Evolutionary conservation across 257 asterid species (phyloP).

Genomic region (Anisodus acutangulus): DNA sequence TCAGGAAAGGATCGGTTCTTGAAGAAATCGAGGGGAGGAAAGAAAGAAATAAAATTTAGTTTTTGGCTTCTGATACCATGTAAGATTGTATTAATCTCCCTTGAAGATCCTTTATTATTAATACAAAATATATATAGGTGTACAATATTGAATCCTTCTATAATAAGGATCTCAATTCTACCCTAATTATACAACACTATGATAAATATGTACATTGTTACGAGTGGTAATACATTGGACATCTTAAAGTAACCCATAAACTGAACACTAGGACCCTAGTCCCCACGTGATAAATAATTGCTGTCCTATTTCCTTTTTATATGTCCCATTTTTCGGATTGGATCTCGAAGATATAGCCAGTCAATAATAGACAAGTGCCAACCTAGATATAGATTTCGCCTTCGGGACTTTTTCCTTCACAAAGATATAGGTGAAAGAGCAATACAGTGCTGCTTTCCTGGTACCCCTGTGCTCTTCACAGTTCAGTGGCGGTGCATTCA

Average conservation of each 20-base stretch:
- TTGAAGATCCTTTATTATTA: too few species aligned
- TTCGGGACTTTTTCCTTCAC: too few species aligned
- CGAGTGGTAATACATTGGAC: not conserved
- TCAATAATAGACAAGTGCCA: slow-evolving; percentile 40
- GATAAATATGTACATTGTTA: too few species aligned
- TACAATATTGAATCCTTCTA: too few species aligned
- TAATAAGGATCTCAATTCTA: too few species aligned
- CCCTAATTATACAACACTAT: too few species aligned
- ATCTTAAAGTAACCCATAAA: not conserved
- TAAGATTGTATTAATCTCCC: too few species aligned
- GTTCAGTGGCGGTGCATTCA: slow-evolving; percentile 29
- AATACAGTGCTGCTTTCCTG: not conserved
- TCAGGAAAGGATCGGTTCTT: too few species aligned
- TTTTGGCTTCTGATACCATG: too few species aligned
- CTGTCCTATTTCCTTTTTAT: not conserved
- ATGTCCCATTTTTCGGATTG: slow-evolving; percentile 6
- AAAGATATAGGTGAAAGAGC: not conserved
- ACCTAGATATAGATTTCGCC: slow-evolving; percentile 1
- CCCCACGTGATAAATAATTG: not conserved
- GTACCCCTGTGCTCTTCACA: not conserved
- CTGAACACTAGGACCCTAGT: not conserved
- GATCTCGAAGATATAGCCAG: not conserved
- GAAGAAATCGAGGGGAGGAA: too few species aligned
- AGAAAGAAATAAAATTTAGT: too few species aligned
- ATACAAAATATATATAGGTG: too few species aligned